Percentiles rank a stretch among this genome's conserved stretches.
Evolutionary conservation across 176 grass and related monocot genomes (phyloP).

Genomic region (Zoysia pacifica): DNA sequence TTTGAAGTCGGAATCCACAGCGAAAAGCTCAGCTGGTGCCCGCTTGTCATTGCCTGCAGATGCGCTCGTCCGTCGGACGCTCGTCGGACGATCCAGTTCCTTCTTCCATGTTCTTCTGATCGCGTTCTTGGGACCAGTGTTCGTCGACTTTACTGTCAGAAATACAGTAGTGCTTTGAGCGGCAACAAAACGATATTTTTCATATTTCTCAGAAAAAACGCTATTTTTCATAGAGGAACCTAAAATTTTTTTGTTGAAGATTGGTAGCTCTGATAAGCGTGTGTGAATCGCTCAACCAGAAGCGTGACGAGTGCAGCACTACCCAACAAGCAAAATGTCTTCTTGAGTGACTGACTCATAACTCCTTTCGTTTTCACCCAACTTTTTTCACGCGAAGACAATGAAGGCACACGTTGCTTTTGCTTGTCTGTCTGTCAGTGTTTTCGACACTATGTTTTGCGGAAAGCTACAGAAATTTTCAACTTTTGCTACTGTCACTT

Average conservation of each 20-base stretch:
- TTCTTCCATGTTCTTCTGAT: too few species aligned
- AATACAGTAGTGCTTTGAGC: neutral
- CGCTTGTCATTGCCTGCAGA: too few species aligned
- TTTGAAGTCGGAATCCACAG: too few species aligned
- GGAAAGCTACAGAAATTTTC: neutral
- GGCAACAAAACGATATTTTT: too few species aligned
- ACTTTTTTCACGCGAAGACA: neutral
- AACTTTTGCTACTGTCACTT: neutral
- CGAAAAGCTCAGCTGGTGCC: too few species aligned
- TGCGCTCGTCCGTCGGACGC: too few species aligned
- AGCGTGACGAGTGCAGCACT: constrained; percentile 29
- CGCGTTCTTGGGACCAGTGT: too few species aligned
- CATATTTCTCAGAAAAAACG: too few species aligned
- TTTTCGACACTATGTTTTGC: constrained; percentile 11
- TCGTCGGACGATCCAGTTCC: too few species aligned
- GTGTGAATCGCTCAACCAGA: constrained; percentile 21
- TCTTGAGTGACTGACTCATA: neutral
- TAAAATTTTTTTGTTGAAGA: neutral
- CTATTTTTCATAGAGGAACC: neutral
- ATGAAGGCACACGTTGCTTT: constrained; percentile 3
- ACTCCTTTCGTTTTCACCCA: neutral
- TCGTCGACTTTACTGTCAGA: neutral
- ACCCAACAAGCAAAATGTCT: constrained; percentile 28
- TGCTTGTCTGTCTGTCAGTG: neutral
- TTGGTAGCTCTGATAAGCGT: neutral